Conservation (phyloP, 1,284 basidiomycete species). For the Volvariella volvacea region DNA sequence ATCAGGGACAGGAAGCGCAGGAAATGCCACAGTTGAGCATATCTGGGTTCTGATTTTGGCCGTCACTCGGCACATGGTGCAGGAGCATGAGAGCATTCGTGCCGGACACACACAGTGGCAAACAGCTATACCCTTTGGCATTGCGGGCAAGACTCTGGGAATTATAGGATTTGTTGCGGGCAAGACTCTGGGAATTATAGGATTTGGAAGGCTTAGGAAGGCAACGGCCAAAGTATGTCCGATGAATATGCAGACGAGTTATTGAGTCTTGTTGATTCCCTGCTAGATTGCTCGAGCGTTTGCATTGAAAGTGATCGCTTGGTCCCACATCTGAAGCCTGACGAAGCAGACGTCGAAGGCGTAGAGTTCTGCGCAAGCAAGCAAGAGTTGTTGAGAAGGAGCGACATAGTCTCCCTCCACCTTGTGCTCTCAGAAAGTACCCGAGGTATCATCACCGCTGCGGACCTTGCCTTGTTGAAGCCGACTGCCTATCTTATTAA, state of each 20-base stretch:
- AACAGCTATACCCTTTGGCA: conserved; percentile 41
- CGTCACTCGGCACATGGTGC: conserved; percentile 42
- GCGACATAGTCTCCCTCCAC: conserved; percentile 57
- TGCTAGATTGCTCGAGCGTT: conserved; percentile 51
- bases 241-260: too few species aligned
- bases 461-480: conserved; percentile 47
- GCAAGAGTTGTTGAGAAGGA: conserved; percentile 41
- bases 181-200: conserved; percentile 51
- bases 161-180: conserved; percentile 53
- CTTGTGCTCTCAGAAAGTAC: conserved; percentile 50
- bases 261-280: conserved; percentile 1
- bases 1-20: conserved; percentile 42
- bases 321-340: conserved; percentile 62
- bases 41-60: conserved; percentile 64
- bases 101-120: conserved; percentile 48
- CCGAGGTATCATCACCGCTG: conserved; percentile 35
- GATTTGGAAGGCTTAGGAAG: conserved; percentile 49
- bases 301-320: conserved; percentile 51
- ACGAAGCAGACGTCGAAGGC: conserved; percentile 43
- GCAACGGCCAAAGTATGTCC: conserved; percentile 37
- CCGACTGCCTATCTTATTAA: conserved; percentile 54
- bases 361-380: conserved; percentile 42
- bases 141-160: conserved; percentile 50
- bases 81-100: conserved; percentile 47
- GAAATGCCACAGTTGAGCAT: conserved; percentile 48